A percentile compares a stretch with the other conserved stretches of the same genome.
These are phyloP conservation scores for Leptographium procerum DNA, from an alignment of 2,329 filamentous ascomycete species.

Conservation along the genomic window DNA sequence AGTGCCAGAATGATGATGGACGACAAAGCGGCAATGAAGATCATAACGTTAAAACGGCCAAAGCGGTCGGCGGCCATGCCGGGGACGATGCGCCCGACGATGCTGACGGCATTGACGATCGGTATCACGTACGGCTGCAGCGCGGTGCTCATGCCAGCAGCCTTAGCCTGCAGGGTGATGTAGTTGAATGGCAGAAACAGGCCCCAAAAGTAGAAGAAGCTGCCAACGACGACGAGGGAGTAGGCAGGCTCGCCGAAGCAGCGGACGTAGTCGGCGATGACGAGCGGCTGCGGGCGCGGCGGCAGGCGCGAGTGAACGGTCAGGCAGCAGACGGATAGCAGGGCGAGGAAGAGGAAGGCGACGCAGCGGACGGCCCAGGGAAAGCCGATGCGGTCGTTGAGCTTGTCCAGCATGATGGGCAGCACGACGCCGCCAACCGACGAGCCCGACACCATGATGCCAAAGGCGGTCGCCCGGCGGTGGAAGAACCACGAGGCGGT, in stretches of 20 bases:
- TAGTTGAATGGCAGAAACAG: constrained; percentile 45
- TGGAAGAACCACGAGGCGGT: no score
- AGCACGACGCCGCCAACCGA: constrained; percentile 42
- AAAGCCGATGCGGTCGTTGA: constrained; percentile 33
- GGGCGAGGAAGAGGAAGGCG: constrained; percentile 24
- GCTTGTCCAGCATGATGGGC: constrained; percentile 43
- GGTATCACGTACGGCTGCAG: constrained; percentile 36
- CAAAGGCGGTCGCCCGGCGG: no score
- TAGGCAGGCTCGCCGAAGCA: constrained; percentile 35
- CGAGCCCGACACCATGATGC: constrained; percentile 19
- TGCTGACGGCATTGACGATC: constrained; percentile 45
- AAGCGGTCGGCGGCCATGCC: constrained; percentile 32
- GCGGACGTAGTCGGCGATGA: constrained; percentile 32
- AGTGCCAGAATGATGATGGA: constrained; percentile 27
- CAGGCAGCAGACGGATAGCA: constrained; percentile 19
- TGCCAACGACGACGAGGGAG: constrained; percentile 28
- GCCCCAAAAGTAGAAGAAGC: constrained; percentile 45
- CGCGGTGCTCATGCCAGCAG: constrained; percentile 27
- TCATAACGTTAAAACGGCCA: constrained; percentile 29
- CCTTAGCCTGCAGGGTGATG: constrained; percentile 34
- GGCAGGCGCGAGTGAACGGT: constrained; percentile 25
- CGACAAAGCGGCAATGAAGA: constrained; percentile 34
- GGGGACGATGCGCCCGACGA: constrained; percentile 39
- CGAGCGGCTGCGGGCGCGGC: constrained; percentile 26
- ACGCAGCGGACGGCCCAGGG: constrained; percentile 26